A percentile compares a stretch with the other conserved stretches of the same genome.
phyloP scores from a whole-genome alignment of 345 rosid genomes.

The Euclidium syriacum region DNA sequence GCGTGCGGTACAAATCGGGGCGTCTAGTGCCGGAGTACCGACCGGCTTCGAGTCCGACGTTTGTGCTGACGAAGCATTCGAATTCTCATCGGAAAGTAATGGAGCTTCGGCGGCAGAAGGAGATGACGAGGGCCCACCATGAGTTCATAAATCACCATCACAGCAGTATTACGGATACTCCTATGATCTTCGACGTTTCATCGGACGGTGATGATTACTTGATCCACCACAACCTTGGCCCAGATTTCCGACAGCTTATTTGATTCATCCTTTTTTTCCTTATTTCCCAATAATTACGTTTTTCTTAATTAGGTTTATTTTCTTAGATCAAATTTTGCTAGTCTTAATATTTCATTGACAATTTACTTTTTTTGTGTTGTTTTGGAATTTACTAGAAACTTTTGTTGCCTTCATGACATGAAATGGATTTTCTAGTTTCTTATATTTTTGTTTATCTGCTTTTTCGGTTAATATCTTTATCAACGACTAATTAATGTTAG shows the following conservation, averaged over 20 bases:
- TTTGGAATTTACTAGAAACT: slow-evolving; percentile 7
- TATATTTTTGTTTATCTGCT: background rate
- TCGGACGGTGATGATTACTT: slow-evolving; percentile 75
- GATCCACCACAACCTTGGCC: slow-evolving; percentile 84
- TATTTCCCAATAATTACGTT: slow-evolving; percentile 25
- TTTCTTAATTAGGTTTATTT: slow-evolving; percentile 21
- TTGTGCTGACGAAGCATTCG: slow-evolving; percentile 25
- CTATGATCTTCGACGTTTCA: slow-evolving; percentile 56
- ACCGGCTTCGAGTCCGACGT: slow-evolving; percentile 37
- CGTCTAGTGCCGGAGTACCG: slow-evolving; percentile 33
- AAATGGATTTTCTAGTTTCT: background rate
- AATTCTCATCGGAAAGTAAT: slow-evolving; percentile 38
- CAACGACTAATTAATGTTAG: background rate
- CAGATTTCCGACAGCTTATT: slow-evolving; percentile 77
- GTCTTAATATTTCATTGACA: slow-evolving; percentile 26
- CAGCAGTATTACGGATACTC: slow-evolving; percentile 24
- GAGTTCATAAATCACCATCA: slow-evolving; percentile 53
- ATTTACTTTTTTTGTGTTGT: slow-evolving; percentile 4
- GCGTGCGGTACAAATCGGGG: slow-evolving; percentile 36
- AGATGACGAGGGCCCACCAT: slow-evolving; percentile 39
- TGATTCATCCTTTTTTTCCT: slow-evolving; percentile 21
- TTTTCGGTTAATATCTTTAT: background rate
- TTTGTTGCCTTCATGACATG: slow-evolving; percentile 13
- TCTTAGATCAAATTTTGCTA: slow-evolving; percentile 31
- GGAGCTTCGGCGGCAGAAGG: slow-evolving; percentile 37